Evolutionary conservation across 257 asterid species (phyloP).

Genomic region (Avicennia marina): DNA sequence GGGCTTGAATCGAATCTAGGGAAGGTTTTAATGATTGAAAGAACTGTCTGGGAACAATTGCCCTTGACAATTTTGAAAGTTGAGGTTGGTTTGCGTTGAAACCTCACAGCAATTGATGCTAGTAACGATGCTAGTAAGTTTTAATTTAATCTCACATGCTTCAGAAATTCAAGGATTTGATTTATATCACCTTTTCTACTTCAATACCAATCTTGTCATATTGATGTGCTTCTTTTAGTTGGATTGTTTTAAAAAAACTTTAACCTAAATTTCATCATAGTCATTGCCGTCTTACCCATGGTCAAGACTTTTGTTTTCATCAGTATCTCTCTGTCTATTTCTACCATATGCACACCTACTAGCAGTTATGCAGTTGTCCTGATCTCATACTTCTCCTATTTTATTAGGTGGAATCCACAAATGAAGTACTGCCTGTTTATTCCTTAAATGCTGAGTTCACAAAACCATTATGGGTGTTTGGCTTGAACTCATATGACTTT

Average conservation of each 20-base stretch:
- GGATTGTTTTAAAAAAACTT: neutral
- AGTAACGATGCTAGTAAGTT: too few species aligned
- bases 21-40: slow-evolving; percentile 5
- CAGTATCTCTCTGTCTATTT: too few species aligned
- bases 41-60: neutral
- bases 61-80: neutral
- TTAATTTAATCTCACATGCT: neutral
- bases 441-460: slow-evolving; percentile 78
- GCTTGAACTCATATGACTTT: slow-evolving; percentile 79
- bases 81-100: neutral
- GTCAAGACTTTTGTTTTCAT: neutral
- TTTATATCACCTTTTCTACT: neutral
- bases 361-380: neutral
- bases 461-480: slow-evolving; percentile 88
- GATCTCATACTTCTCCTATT: slow-evolving; percentile 19
- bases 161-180: neutral
- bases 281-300: neutral
- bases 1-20: neutral
- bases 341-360: neutral
- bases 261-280: neutral
- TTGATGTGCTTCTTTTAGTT: neutral
- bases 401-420: slow-evolving; percentile 71
- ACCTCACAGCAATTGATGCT: too few species aligned
- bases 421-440: slow-evolving; percentile 70
- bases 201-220: too few species aligned